Evolutionary conservation across 192 early-diverging fungal genomes (phyloP), one percentile per base, ranked within the genome.

Genomic region (Backusella westeae): DNA sequence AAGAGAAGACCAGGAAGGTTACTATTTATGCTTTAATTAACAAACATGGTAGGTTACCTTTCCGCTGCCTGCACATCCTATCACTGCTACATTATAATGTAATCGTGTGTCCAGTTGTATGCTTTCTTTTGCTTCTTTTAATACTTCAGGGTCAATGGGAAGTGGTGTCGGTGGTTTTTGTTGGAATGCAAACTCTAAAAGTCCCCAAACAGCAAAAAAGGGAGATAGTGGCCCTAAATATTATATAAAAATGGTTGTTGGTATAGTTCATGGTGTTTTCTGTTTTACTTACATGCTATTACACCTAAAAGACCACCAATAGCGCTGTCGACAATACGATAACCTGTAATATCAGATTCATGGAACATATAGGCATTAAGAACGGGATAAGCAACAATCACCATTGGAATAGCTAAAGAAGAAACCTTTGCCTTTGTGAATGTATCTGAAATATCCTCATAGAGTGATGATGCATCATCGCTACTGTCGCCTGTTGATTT

Each of bases 61-160:
- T 46, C 82, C 82, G 14, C 68, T 77, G 38, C 82, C 82, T n/a
- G 82, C 63, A 14, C 65, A 52, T 23, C 82, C 82, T 4, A 76
- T 75, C 6, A 83, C 73, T 8, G 82, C 82, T 17, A 83, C 75
- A 67, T 83, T 83, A 53, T 83, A 83, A 72, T 72, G 77, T 2
- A 73, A 52, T 14, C 73, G 70, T 10, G 78, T 80, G 49, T 83
- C 72, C 19, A 83, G 66, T 19, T 76, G 72, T 38, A 83, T 76
- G 7, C 35, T 52, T 68, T 70, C 29, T 66, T 75, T 74, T 38
- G 76, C 80, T 17, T 73, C 39, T 46, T 71, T 68, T 68, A 78
- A 71, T 41, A 78, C 32, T 36, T 73, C 52, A 29, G 42, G 67
- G 10, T 72, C 72, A 36, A 81, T 81, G 1, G 80, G 75, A 34